Evolutionary conservation across 805 yeast species (phyloP).

Genomic region (Kuraishia hungarica): DNA sequence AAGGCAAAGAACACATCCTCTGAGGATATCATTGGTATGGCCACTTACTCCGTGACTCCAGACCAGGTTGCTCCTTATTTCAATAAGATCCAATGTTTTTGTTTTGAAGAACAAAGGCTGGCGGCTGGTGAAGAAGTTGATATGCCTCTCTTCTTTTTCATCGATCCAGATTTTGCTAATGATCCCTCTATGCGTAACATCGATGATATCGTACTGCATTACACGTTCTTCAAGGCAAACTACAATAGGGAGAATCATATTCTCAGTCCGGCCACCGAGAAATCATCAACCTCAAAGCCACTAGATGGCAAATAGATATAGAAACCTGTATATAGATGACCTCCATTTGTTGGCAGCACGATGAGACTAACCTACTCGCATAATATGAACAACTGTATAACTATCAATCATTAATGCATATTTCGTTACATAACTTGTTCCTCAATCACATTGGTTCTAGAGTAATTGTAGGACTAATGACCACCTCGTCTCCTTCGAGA

Average conservation of each 20-base stretch:
- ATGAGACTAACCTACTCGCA: background rate
- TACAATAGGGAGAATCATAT: constrained; percentile 14
- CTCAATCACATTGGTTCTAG: background rate
- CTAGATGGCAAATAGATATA: background rate
- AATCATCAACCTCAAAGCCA: background rate
- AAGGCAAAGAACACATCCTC: constrained; percentile 81
- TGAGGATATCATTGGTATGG: constrained; percentile 95
- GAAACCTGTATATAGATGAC: background rate
- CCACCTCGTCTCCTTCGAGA: background rate
- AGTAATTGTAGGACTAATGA: background rate
- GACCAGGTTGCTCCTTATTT: constrained; percentile 95
- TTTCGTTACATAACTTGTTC: background rate
- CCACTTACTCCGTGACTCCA: constrained; percentile 93
- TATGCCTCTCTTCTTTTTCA: constrained; percentile 96
- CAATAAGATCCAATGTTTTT: constrained; percentile 95
- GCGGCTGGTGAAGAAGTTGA: constrained; percentile 96
- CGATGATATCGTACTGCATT: constrained; percentile 84
- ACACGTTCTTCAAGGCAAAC: constrained; percentile 74
- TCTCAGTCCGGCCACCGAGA: background rate
- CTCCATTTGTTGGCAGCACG: background rate
- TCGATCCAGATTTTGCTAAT: constrained; percentile 90
- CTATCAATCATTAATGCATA: background rate
- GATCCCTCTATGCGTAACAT: constrained; percentile 91
- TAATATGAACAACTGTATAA: background rate
- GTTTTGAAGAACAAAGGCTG: constrained; percentile 93